These are phyloP conservation scores for Edaphochlamys debaryana DNA, from an alignment of 139 green algal genomes.

Conservation along the genomic window DNA sequence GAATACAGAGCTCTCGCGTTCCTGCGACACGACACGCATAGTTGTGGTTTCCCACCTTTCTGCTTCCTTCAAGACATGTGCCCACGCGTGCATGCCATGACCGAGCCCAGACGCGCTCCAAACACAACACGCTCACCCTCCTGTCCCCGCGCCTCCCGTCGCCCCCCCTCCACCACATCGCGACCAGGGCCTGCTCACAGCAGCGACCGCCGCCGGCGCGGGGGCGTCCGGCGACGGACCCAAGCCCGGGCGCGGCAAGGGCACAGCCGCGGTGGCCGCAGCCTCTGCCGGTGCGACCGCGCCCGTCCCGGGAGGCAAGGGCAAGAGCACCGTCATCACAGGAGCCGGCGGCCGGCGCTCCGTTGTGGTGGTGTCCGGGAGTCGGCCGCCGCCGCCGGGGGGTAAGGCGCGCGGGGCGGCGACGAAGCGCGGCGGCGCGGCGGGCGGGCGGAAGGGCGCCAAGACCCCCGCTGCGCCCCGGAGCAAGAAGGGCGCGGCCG, in stretches of 20 bases:
- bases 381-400: not conserved
- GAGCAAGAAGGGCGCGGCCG: not conserved
- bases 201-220: not conserved
- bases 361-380: conserved; percentile 15
- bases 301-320: not conserved
- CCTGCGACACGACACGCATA: too few relatives aligned
- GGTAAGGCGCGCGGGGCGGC: not conserved
- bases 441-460: not conserved
- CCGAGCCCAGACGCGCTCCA: too few relatives aligned
- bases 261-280: not conserved
- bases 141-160: too few relatives aligned
- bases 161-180: too few relatives aligned
- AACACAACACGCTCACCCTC: too few relatives aligned
- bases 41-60: too few relatives aligned
- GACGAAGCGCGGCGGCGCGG: not conserved
- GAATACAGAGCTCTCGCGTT: too few relatives aligned
- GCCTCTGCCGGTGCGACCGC: not conserved
- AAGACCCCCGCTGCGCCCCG: not conserved
- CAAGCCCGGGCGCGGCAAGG: not conserved
- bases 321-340: not conserved
- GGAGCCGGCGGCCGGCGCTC: conserved; percentile 5
- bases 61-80: too few relatives aligned
- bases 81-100: too few relatives aligned
- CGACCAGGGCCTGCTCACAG: conserved; percentile 6
- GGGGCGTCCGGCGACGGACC: not conserved